Conservation (phyloP, 257 asterid species). For the Ligustrum vulgare region DNA sequence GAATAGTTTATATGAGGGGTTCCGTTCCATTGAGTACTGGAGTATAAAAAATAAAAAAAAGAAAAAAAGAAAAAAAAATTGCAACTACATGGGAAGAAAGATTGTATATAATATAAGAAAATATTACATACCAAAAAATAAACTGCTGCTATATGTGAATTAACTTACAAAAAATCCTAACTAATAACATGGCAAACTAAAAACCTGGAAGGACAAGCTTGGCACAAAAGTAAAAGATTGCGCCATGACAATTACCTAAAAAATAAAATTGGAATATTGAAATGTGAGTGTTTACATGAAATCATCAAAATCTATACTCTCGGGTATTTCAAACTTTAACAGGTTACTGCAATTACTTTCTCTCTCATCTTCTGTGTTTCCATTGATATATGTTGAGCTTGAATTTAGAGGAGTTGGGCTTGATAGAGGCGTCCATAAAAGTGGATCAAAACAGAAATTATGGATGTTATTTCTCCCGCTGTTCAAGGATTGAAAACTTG, state of each 20-base stretch:
- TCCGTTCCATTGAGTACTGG: too few species aligned
- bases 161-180: not conserved
- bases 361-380: slow-evolving; percentile 41
- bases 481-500: slow-evolving; percentile 18
- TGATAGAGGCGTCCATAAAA: slow-evolving; percentile 38
- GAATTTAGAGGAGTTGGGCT: slow-evolving; percentile 27
- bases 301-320: slow-evolving; percentile 39
- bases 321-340: slow-evolving; percentile 46
- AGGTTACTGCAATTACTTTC: slow-evolving; percentile 38
- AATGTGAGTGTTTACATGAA: slow-evolving; percentile 28
- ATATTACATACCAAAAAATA: not conserved
- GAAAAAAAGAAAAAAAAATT: not conserved
- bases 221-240: not conserved
- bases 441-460: slow-evolving; percentile 32
- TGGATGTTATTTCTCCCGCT: slow-evolving; percentile 26
- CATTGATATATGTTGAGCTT: slow-evolving; percentile 32
- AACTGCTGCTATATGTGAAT: too few species aligned
- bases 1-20: too few species aligned
- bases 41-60: too few species aligned
- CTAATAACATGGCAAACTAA: not conserved
- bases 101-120: too few species aligned
- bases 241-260: not conserved
- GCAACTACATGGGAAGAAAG: not conserved
- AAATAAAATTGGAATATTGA: not conserved
- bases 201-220: not conserved